These are phyloP conservation scores for Biscutella laevigata DNA, from an alignment of 441 rosid species.

Conservation along the genomic window DNA sequence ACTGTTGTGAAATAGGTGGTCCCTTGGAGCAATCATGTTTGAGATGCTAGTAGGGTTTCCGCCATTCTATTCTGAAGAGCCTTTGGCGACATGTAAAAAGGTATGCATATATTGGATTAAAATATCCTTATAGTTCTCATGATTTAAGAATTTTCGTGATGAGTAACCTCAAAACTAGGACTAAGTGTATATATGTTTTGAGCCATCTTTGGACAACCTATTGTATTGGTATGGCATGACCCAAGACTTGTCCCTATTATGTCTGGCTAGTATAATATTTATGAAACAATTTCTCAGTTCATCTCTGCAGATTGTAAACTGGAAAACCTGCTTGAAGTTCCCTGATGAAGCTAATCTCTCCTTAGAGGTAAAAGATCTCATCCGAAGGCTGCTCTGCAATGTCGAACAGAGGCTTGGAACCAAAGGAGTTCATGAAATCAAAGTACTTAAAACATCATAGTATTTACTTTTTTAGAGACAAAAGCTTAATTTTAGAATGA, in stretches of 20 bases:
- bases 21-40: slow-evolving; percentile 64
- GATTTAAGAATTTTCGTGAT: background rate
- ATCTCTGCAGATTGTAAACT: slow-evolving; percentile 49
- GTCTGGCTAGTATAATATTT: slow-evolving; percentile 23
- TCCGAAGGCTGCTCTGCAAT: slow-evolving; percentile 48
- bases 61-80: slow-evolving; percentile 53
- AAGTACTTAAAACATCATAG: slow-evolving; percentile 27
- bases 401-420: slow-evolving; percentile 58
- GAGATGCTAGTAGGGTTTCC: slow-evolving; percentile 70
- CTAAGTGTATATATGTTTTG: background rate
- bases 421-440: slow-evolving; percentile 46
- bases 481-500: background rate
- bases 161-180: background rate
- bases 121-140: background rate
- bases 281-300: slow-evolving; percentile 31
- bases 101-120: slow-evolving; percentile 30
- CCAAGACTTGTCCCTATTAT: background rate
- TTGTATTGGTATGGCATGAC: slow-evolving; percentile 7
- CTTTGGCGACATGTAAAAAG: slow-evolving; percentile 57
- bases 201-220: background rate
- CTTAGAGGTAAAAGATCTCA: slow-evolving; percentile 46
- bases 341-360: slow-evolving; percentile 52
- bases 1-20: slow-evolving; percentile 41
- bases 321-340: slow-evolving; percentile 48
- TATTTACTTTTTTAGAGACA: slow-evolving; percentile 8